Conservation (phyloP, 1,139 yeast species). For the Casaregolazyma lundiana region DNA sequence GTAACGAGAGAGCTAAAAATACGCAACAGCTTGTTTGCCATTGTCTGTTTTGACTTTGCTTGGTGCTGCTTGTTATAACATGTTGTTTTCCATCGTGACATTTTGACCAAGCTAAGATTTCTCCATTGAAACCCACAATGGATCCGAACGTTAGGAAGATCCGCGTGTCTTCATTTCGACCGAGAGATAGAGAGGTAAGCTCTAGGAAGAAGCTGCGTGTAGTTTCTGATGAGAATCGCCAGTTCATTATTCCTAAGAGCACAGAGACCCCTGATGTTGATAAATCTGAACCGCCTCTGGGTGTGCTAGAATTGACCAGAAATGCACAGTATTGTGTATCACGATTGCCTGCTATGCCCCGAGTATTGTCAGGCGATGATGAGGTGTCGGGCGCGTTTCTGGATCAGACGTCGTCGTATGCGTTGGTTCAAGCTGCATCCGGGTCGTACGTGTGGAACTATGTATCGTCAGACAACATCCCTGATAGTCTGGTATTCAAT, state of each 20-base stretch:
- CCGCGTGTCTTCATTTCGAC: not conserved
- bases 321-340: conserved; percentile 58
- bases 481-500: conserved; percentile 45
- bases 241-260: conserved; percentile 1
- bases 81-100: no score
- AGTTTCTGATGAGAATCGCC: not conserved
- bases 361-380: conserved; percentile 32
- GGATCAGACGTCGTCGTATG: conserved; percentile 51
- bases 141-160: not conserved
- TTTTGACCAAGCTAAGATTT: no score
- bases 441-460: conserved; percentile 69
- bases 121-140: not conserved
- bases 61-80: no score
- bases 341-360: conserved; percentile 55
- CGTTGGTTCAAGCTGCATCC: conserved; percentile 48
- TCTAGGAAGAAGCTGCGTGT: not conserved
- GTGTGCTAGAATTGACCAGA: conserved; percentile 52
- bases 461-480: conserved; percentile 53
- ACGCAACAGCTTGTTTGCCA: no score
- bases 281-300: conserved; percentile 12
- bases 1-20: no score
- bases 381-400: conserved; percentile 43
- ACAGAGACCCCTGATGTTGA: not conserved
- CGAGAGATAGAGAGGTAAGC: not conserved
- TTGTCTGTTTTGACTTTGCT: no score